Percentiles rank a stretch among this genome's conserved stretches.
phyloP scores from a whole-genome alignment of 2,329 filamentous ascomycete genomes.

The Lachnellula arida region DNA sequence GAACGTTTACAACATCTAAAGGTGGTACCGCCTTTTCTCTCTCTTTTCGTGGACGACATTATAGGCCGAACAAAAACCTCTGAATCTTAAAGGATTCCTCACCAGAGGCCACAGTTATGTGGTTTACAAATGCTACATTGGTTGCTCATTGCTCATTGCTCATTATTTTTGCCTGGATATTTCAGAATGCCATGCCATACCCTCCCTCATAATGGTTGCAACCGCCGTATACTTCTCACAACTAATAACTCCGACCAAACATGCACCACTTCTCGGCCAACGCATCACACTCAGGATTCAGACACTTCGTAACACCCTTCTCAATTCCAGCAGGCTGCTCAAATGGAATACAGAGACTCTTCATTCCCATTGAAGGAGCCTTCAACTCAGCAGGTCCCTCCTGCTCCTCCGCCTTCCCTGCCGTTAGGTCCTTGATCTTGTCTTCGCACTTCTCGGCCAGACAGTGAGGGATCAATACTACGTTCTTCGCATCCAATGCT shows the following conservation, averaged over 20 bases:
- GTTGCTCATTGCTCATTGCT: no score
- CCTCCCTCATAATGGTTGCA: no score
- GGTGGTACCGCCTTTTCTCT: no score
- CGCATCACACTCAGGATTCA: slow-evolving; percentile 78
- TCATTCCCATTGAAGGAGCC: slow-evolving; percentile 71
- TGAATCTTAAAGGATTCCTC: no score
- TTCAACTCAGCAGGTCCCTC: slow-evolving; percentile 36
- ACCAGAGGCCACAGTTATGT: no score
- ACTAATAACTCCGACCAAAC: slow-evolving; percentile 66
- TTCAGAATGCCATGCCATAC: no score
- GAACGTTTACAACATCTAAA: no score
- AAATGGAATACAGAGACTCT: slow-evolving; percentile 74
- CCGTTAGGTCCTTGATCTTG: slow-evolving; percentile 88
- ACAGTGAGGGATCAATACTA: slow-evolving; percentile 89
- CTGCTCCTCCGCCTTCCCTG: slow-evolving; percentile 61
- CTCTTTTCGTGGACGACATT: no score
- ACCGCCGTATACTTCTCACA: not conserved
- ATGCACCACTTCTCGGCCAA: slow-evolving; percentile 83
- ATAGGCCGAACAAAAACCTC: no score
- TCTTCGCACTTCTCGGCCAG: slow-evolving; percentile 80
- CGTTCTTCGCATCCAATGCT: slow-evolving; percentile 84
- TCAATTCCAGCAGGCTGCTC: slow-evolving; percentile 80
- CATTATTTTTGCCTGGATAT: no score
- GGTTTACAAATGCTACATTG: no score
- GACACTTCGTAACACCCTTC: slow-evolving; percentile 80